Conservation (phyloP, 768 basidiomycete species). For the Termitomyces sp. region DNA sequence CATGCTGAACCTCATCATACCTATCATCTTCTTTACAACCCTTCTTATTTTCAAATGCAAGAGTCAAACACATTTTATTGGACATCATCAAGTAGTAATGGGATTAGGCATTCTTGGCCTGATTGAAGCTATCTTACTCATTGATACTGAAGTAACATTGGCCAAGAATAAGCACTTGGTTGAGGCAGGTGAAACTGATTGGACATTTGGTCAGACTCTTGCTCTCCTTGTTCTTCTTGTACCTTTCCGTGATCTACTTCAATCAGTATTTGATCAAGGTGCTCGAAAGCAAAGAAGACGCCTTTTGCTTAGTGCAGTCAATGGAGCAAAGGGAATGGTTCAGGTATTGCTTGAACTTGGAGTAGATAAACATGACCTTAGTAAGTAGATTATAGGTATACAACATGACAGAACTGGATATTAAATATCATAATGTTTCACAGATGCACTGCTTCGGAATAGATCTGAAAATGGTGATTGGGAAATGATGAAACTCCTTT, state of each 20-base stretch:
- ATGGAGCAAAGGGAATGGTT: conserved; percentile 1
- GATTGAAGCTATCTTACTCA: neutral
- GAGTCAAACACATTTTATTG: neutral
- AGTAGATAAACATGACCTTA: neutral
- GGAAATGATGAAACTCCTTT: neutral
- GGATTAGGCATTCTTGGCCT: neutral
- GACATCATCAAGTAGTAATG: neutral
- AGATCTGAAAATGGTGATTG: neutral
- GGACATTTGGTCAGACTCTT: conserved; percentile 16
- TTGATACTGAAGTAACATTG: conserved; percentile 3
- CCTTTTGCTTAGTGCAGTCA: neutral
- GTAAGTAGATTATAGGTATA: neutral
- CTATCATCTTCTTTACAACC: neutral
- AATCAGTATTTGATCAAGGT: conserved; percentile 1
- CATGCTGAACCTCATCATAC: neutral
- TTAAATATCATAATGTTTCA: neutral
- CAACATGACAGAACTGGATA: neutral
- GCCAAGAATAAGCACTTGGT: neutral
- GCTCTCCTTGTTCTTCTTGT: conserved; percentile 11
- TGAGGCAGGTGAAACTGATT: neutral
- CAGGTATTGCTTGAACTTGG: neutral
- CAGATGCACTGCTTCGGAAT: neutral
- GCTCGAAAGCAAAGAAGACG: neutral
- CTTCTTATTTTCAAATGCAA: neutral
- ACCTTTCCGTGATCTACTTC: conserved; percentile 6